These are phyloP conservation scores for Radiomyces spectabilis DNA, from an alignment of 192 early-diverging fungal genomes.

Conservation along the genomic window DNA sequence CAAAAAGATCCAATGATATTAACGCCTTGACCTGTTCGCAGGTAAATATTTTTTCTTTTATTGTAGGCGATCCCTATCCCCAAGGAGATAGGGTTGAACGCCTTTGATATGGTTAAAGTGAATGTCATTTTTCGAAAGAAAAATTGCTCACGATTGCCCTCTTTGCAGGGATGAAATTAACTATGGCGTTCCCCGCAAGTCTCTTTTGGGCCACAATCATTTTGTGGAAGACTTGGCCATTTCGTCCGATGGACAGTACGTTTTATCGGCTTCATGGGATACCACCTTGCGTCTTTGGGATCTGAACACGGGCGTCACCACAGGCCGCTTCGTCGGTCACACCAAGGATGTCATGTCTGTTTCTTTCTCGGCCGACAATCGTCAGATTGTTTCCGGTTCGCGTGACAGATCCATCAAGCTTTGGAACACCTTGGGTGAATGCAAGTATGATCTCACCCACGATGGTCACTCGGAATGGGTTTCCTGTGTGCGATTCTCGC, in stretches of 20 bases:
- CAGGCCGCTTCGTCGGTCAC: constrained; percentile 93
- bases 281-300: constrained; percentile 99
- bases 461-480: constrained; percentile 97
- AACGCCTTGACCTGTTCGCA: not conserved
- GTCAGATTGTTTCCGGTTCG: constrained; percentile 96
- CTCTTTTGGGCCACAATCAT: constrained; percentile 97
- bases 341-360: constrained; percentile 94
- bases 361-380: constrained; percentile 98
- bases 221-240: constrained; percentile 96
- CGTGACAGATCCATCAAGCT: constrained; percentile 98
- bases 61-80: not conserved
- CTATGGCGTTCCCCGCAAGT: constrained; percentile 83
- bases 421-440: constrained; percentile 99
- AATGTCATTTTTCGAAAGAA: constrained; percentile 8
- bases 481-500: constrained; percentile 96
- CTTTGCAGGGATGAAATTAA: constrained; percentile 67
- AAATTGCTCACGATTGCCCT: constrained; percentile 10
- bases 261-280: constrained; percentile 96
- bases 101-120: not conserved
- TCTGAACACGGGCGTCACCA: constrained; percentile 87
- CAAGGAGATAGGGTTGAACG: too few relatives aligned
- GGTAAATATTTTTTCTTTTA: not conserved
- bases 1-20: not conserved
- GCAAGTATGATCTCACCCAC: constrained; percentile 95
- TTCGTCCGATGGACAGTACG: constrained; percentile 97